phyloP scores from a whole-genome alignment of 179 eudicot species.

The Vitellaria paradoxa region DNA sequence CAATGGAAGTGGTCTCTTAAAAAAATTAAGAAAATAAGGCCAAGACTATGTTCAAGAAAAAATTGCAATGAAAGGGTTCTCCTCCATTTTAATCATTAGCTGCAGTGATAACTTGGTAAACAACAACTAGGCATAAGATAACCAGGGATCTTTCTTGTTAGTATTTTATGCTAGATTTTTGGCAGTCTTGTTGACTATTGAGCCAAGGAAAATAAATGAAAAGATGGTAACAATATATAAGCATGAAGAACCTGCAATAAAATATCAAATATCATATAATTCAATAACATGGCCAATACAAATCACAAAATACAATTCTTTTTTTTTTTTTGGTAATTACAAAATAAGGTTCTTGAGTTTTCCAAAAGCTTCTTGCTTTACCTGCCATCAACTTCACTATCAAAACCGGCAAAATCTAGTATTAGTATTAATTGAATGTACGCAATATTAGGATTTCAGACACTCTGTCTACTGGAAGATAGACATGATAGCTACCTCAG shows the following conservation, averaged over 20 bases:
- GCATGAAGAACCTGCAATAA: not conserved
- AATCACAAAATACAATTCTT: too few relatives aligned
- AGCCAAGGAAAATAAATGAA: not conserved
- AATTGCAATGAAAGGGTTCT: too few relatives aligned
- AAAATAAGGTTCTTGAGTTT: not conserved
- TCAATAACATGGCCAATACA: not conserved
- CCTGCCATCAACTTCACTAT: not conserved
- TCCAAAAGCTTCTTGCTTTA: not conserved
- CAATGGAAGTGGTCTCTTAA: too few relatives aligned
- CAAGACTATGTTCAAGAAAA: too few relatives aligned
- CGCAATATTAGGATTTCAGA: not conserved
- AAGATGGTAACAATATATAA: not conserved
- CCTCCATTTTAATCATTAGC: too few relatives aligned
- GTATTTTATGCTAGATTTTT: not conserved
- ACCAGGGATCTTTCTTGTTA: not conserved
- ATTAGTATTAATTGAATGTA: not conserved
- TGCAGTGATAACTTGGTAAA: too few relatives aligned
- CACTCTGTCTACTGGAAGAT: not conserved
- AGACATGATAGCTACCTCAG: not conserved
- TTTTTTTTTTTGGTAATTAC: too few relatives aligned
- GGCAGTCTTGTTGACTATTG: not conserved
- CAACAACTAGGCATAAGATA: not conserved
- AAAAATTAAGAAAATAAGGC: too few relatives aligned
- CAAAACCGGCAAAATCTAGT: not conserved
- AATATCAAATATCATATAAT: too few relatives aligned